Conservation (phyloP, 73 alveolate genomes). For the Paramecium sonneborni region DNA sequence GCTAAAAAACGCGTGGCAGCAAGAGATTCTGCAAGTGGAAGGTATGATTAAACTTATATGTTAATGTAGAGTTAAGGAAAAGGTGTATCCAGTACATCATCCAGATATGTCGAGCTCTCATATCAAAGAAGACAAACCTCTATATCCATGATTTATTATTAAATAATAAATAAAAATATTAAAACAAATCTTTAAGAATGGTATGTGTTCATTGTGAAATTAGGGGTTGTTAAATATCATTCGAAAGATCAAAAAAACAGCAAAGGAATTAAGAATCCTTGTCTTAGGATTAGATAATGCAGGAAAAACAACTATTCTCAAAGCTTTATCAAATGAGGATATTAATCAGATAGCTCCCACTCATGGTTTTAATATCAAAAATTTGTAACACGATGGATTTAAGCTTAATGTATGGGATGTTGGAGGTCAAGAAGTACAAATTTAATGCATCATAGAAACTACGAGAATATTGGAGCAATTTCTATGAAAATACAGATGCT, state of each 20-base stretch:
- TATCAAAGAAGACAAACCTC: conserved; percentile 1
- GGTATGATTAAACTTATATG: background rate
- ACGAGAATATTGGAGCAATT: conserved; percentile 97
- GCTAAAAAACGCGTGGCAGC: conserved; percentile 66
- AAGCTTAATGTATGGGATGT: conserved; percentile 98
- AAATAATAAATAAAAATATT: conserved; percentile 5
- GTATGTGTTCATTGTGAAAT: background rate
- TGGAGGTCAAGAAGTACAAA: conserved; percentile 96
- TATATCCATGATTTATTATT: conserved; percentile 41
- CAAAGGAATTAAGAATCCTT: conserved; percentile 94
- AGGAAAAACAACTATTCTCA: conserved; percentile 98
- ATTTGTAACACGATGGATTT: conserved; percentile 97
- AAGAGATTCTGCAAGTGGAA: conserved; percentile 29
- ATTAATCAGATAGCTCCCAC: conserved; percentile 95
- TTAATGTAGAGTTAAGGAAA: background rate
- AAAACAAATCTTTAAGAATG: background rate
- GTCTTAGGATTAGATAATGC: conserved; percentile 99
- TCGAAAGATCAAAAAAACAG: conserved; percentile 64
- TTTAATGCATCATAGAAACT: conserved; percentile 49
- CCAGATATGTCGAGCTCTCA: conserved; percentile 33
- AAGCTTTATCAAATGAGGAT: conserved; percentile 95
- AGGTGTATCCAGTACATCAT: background rate
- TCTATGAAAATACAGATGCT: conserved; percentile 96
- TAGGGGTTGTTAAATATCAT: conserved; percentile 49
- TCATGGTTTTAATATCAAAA: conserved; percentile 97